phyloP scores from a whole-genome alignment of 257 asterid species.

The Fraxinus anomala region DNA sequence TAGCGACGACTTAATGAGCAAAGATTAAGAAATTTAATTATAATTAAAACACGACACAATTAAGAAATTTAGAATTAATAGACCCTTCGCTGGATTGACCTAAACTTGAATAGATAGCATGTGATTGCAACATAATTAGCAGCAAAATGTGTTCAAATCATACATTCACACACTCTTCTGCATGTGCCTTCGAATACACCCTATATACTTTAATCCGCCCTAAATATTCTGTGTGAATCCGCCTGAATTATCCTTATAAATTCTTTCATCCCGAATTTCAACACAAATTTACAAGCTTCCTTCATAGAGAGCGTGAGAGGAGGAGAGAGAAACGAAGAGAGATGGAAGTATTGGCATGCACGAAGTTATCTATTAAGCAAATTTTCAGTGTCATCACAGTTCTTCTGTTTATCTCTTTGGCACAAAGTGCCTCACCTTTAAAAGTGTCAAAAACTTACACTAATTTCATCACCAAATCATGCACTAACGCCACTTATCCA shows the following conservation, averaged over 20 bases:
- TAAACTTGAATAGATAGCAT: neutral
- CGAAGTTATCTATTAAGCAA: neutral
- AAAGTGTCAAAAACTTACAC: conserved; percentile 20
- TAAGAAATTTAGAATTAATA: neutral
- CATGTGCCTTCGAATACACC: neutral
- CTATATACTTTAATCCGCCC: neutral
- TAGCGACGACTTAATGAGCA: too few species aligned
- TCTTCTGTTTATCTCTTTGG: neutral
- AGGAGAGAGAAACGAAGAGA: neutral
- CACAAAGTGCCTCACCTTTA: conserved; percentile 17
- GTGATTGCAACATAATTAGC: conserved; percentile 16
- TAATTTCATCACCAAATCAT: conserved; percentile 33
- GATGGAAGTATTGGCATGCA: neutral
- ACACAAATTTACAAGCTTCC: neutral
- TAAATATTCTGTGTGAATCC: neutral
- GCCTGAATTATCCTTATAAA: conserved; percentile 25
- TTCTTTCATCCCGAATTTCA: neutral
- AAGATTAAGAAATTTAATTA: too few species aligned
- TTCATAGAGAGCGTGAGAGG: neutral
- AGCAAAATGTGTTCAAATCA: neutral
- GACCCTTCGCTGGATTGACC: neutral
- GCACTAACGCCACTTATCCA: conserved; percentile 39
- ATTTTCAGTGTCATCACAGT: neutral
- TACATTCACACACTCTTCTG: neutral
- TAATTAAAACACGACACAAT: too few species aligned